Base-by-base conservation (phyloP, 2,329 filamentous ascomycete species). In the Orbilia brochopaga region DNA sequence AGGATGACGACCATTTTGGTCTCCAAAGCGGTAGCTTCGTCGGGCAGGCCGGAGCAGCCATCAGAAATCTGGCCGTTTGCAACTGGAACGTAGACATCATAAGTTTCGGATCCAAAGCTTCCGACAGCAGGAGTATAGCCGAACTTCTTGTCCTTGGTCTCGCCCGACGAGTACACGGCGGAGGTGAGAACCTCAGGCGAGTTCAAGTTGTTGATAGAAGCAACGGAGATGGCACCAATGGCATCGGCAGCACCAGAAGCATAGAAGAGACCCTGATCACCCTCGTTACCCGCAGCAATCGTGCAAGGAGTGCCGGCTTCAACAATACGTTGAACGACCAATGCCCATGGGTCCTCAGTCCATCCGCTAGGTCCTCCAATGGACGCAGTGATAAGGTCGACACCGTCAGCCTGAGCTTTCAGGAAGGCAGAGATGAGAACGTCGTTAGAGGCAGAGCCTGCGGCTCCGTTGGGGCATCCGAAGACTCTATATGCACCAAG, bases 1-100 rank as follows among this genome's bases (percentile, higher is more conserved):
- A 84, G 84, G 42, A 89, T 80, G 7, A 89, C 82, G 2, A 87
- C 85, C 40, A 89, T 83, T 55, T 83, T 80, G 23, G 80, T 80
- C 50, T 83, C 83, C 15, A 90, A 80, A 74, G 88, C 83, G 0
- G 86, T 85, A 0, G 84, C 86, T 69, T 81, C 79, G 13, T 79
- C 81, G 1, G 85, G 84, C 42, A 83, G 81, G 6, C 83, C 78
- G 1, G 80, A 76, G 75, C 87, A 89, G 10, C 80, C 85, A 72
- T 85, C 82, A 42, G 82, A 80, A 0, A 79, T 73, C 30, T 83
- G 57, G 7, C 57, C 63, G 37, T 74, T 51, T 15, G 42, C 54
- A 23, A 62, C 51, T 46, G 73, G 69, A 32, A 70, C 54, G 17
- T 69, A 69, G 21, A 74, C 50, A 24, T 66, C 48, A 21, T 53